phyloP scores from a whole-genome alignment of 192 early-diverging fungal genomes.

The Coemansia furcata region DNA sequence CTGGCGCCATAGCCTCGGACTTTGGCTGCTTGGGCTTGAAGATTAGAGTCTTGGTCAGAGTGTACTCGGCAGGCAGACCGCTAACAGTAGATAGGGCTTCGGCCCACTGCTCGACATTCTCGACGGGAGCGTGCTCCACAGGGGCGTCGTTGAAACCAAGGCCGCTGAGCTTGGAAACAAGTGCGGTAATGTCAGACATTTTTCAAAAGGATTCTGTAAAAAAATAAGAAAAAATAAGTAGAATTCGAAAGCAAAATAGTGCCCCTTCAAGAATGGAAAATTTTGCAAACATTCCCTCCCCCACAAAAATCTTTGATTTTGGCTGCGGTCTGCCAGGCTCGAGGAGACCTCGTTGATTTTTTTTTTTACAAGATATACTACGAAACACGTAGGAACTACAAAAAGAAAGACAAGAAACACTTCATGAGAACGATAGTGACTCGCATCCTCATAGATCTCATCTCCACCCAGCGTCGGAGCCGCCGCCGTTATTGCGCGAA shows the following conservation, averaged over 20 bases:
- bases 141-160: constrained; percentile 41
- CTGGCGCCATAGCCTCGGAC: constrained; percentile 58
- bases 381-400: neutral
- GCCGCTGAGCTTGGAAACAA: constrained; percentile 38
- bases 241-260: neutral
- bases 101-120: constrained; percentile 60
- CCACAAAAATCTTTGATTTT: neutral
- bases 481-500: constrained; percentile 8
- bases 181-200: constrained; percentile 36
- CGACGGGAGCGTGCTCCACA: constrained; percentile 57
- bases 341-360: neutral
- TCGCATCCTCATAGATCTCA: neutral
- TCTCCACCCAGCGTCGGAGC: constrained; percentile 26
- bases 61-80: constrained; percentile 30
- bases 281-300: neutral
- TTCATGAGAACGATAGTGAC: neutral
- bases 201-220: neutral
- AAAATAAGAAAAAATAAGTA: constrained; percentile 4
- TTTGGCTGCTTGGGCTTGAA: constrained; percentile 78
- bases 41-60: constrained; percentile 71
- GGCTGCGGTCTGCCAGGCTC: neutral
- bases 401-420: neutral
- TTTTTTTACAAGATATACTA: neutral
- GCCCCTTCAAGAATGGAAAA: neutral
- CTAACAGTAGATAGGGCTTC: constrained; percentile 33